Evolutionary conservation across 495 filamentous ascomycete species (phyloP), one percentile per base, ranked within the genome.

Genomic region (Penicillium manginii): DNA sequence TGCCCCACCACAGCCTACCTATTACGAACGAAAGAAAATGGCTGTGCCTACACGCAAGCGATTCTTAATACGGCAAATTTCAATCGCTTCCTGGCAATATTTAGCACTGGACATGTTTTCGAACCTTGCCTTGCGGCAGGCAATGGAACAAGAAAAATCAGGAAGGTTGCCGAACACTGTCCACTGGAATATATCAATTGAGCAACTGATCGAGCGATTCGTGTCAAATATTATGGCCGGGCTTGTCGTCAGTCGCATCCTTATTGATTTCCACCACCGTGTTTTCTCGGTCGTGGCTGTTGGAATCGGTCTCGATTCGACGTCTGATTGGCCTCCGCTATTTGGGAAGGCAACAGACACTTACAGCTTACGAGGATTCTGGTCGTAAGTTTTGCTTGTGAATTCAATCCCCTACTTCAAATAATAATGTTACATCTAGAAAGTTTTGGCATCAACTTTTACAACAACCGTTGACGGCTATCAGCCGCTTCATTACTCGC

Each of bases 361-460:
- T 9, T 72, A 73, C 52, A 72, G 66, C 19, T 14, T 76, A 12
- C 57, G 72, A 19, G 51, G 54, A 15, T 69, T 69, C 51, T 74
- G 70, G 68, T 68, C 66, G 73, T 76, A 66, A 59, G 65, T 49
- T 37, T 37, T 37, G 2, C 12, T 37, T n/a, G 26, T 29, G 26
- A 1, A 29, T 29, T 0, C 26, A 29, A 29, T 8, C 2, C 26
- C 26, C 12, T 10, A n/a, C 1, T 0, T n/a, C 1, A 12, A 6
- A 39, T 39, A 39, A n/a, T 39, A n/a, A 39, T 11, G 0, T 39
- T 39, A 42, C 50, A 7, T 29, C 57, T 55, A 77, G 75, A 4
- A 74, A 66, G 50, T 78, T 75, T 60, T 79, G 77, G 77, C 75
- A 79, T 58, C 73, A 75, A 39, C 64, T 72, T 14, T 37, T 76